Percentiles rank a stretch among this genome's conserved stretches.
Conservation (phyloP, 495 filamentous ascomycete genomes). For the Penicillium robsamsonii region DNA sequence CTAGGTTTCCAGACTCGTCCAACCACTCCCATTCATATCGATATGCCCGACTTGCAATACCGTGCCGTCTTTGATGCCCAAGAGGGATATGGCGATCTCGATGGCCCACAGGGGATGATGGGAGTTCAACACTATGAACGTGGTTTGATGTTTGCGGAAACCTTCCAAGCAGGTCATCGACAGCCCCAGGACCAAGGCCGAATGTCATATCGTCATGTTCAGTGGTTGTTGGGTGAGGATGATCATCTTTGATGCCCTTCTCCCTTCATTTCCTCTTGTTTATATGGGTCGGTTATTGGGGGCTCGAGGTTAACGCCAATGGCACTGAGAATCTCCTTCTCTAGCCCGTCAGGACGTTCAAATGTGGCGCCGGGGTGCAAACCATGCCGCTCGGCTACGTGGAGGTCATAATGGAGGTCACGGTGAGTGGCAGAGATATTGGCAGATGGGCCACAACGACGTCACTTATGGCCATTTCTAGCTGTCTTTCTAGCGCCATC, state of each 20-base stretch:
- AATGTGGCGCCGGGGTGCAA: background rate
- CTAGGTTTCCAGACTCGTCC: slow-evolving; percentile 13
- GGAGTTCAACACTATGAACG: slow-evolving; percentile 6
- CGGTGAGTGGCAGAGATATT: background rate
- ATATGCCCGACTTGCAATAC: slow-evolving; percentile 7
- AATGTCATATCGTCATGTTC: slow-evolving; percentile 4
- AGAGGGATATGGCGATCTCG: background rate
- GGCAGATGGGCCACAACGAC: background rate
- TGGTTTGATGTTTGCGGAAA: slow-evolving; percentile 9
- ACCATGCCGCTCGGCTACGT: background rate
- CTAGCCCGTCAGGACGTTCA: background rate
- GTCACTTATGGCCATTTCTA: background rate
- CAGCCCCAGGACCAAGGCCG: slow-evolving; percentile 5
- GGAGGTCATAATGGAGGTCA: background rate
- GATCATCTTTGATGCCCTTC: background rate
- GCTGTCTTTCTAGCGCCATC: too few species aligned
- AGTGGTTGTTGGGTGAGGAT: slow-evolving; percentile 9
- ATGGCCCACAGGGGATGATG: slow-evolving; percentile 6
- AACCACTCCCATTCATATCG: background rate
- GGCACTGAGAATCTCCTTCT: too few species aligned
- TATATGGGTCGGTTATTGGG: too few species aligned
- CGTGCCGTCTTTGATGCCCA: background rate
- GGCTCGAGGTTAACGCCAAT: too few species aligned
- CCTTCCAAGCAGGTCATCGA: slow-evolving; percentile 4
- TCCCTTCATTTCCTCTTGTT: background rate